These are phyloP conservation scores for Leccinum subtestaceum DNA, from an alignment of 768 basidiomycete genomes.

Conservation along the genomic window DNA sequence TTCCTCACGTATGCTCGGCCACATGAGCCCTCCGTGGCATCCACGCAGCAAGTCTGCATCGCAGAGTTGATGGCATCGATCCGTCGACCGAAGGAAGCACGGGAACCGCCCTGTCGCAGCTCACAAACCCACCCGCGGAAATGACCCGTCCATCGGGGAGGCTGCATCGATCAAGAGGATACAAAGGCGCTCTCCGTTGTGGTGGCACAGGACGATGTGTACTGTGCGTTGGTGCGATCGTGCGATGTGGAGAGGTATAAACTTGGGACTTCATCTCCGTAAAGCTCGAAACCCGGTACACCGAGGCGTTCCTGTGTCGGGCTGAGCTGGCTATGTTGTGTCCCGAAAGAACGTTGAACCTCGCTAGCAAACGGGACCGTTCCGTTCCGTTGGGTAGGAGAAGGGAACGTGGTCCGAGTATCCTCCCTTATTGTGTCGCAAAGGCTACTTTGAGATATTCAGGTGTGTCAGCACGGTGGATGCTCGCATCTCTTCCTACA, in stretches of 20 bases:
- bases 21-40: slow-evolving; percentile 5
- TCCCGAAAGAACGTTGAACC: slow-evolving; percentile 13
- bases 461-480: slow-evolving; percentile 2
- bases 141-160: slow-evolving; percentile 14
- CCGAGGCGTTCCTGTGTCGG: slow-evolving; percentile 30
- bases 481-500: background rate
- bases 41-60: slow-evolving; percentile 5
- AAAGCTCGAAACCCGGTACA: slow-evolving; percentile 22
- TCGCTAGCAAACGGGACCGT: slow-evolving; percentile 10
- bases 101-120: slow-evolving; percentile 2
- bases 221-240: slow-evolving; percentile 23
- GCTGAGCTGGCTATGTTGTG: slow-evolving; percentile 27
- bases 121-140: slow-evolving; percentile 22
- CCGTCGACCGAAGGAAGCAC: slow-evolving; percentile 8
- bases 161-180: slow-evolving; percentile 15
- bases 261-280: slow-evolving; percentile 27
- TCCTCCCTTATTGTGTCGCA: slow-evolving; percentile 12
- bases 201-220: slow-evolving; percentile 7
- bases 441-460: slow-evolving; percentile 17
- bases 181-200: slow-evolving; percentile 12
- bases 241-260: slow-evolving; percentile 24
- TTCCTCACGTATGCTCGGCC: slow-evolving; percentile 1
- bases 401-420: slow-evolving; percentile 10
- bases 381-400: slow-evolving; percentile 11
- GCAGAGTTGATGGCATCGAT: slow-evolving; percentile 7